phyloP scores from a whole-genome alignment of 2,329 filamentous ascomycete species.

The Sclerotinia minor region DNA sequence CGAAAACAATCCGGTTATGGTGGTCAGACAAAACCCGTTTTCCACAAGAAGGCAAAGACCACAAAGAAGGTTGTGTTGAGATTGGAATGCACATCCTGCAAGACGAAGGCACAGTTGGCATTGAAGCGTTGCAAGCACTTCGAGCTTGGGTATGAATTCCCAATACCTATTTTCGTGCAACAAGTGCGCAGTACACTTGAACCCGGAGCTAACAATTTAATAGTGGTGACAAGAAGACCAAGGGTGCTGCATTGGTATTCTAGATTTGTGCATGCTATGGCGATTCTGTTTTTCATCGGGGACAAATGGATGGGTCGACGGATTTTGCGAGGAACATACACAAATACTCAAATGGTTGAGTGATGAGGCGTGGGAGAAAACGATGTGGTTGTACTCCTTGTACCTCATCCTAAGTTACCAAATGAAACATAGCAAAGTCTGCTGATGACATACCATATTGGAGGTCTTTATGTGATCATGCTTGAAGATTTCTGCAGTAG shows the following conservation, averaged over 20 bases:
- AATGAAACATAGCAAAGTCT: constrained; percentile 40
- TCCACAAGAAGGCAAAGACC: constrained; percentile 99
- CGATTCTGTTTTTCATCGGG: constrained; percentile 34
- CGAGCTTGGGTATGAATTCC: constrained; percentile 83
- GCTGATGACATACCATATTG: constrained; percentile 31
- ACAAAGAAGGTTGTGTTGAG: constrained; percentile 99
- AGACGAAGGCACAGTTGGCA: constrained; percentile 96
- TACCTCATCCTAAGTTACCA: constrained; percentile 39
- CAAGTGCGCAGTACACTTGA: background rate
- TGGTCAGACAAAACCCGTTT: constrained; percentile 99
- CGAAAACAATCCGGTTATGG: constrained; percentile 99
- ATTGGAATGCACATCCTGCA: constrained; percentile 96
- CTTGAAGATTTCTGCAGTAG: constrained; percentile 14
- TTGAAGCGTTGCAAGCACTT: constrained; percentile 99
- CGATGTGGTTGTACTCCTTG: constrained; percentile 32
- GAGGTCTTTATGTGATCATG: constrained; percentile 20
- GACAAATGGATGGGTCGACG: constrained; percentile 33
- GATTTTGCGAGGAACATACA: constrained; percentile 32
- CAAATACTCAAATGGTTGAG: constrained; percentile 36
- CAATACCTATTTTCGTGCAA: background rate
- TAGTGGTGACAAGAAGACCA: constrained; percentile 99
- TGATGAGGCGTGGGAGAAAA: constrained; percentile 32
- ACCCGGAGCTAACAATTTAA: constrained; percentile 30
- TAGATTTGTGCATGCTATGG: constrained; percentile 57
- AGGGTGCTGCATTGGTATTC: constrained; percentile 99